A percentile compares a stretch with the other conserved stretches of the same genome.
phyloP scores from a whole-genome alignment of 1,284 basidiomycete genomes.

The Papiliotrema nemorosa region DNA sequence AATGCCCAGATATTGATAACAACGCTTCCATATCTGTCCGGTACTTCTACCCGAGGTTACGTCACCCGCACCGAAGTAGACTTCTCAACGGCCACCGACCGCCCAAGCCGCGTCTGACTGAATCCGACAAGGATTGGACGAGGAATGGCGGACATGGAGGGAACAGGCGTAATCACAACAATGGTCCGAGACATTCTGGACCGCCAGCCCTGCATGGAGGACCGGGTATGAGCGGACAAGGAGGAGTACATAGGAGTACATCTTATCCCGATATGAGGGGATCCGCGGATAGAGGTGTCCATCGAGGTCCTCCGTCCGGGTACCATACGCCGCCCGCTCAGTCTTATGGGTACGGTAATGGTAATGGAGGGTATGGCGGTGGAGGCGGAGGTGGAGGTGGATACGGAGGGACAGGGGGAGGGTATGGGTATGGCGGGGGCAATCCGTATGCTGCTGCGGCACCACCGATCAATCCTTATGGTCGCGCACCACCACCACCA shows the following conservation, averaged over 20 bases:
- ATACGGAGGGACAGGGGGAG: conserved; percentile 16
- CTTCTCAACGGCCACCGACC: conserved; percentile 72
- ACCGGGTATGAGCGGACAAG: conserved; percentile 17
- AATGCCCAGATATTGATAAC: conserved; percentile 70
- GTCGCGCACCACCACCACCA: background rate
- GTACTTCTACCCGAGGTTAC: conserved; percentile 86
- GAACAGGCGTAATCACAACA: conserved; percentile 7
- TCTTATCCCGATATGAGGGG: conserved; percentile 3
- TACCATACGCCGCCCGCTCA: background rate
- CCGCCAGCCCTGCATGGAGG: conserved; percentile 9
- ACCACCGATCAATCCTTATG: conserved; percentile 14
- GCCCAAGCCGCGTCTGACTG: conserved; percentile 61
- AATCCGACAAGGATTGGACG: conserved; percentile 69
- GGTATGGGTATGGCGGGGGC: conserved; percentile 2
- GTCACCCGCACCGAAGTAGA: conserved; percentile 77
- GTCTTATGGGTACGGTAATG: background rate
- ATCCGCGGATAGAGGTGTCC: conserved; percentile 10
- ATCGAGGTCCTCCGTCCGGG: background rate
- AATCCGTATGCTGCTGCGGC: conserved; percentile 15
- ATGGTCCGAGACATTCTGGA: conserved; percentile 12
- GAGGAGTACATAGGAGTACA: conserved; percentile 5
- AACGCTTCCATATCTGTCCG: conserved; percentile 82
- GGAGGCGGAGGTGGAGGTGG: conserved; percentile 7
- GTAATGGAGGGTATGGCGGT: background rate
- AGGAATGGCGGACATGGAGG: conserved; percentile 46